phyloP scores from a whole-genome alignment of 2,329 filamentous ascomycete genomes.

The Fonsecaea erecta region DNA sequence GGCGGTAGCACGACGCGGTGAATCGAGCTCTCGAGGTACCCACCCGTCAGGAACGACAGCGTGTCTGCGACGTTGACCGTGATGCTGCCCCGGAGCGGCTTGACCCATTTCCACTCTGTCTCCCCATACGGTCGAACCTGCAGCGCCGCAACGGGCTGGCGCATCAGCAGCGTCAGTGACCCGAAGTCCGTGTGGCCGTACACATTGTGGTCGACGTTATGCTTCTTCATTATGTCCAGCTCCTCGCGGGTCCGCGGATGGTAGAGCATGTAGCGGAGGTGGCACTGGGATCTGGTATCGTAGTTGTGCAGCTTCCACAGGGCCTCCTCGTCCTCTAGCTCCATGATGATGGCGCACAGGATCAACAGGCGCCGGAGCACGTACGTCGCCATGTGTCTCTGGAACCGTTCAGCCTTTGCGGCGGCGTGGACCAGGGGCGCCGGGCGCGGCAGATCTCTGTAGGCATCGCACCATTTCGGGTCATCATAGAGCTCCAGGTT shows the following conservation, averaged over 20 bases:
- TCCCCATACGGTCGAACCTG: slow-evolving; percentile 56
- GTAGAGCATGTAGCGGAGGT: slow-evolving; percentile 66
- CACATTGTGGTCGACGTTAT: slow-evolving; percentile 51
- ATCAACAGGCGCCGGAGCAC: slow-evolving; percentile 53
- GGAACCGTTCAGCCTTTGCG: slow-evolving; percentile 44
- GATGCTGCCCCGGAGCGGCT: slow-evolving; percentile 52
- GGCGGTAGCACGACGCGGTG: slow-evolving; percentile 57
- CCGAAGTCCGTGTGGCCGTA: slow-evolving; percentile 60
- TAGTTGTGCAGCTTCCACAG: slow-evolving; percentile 57
- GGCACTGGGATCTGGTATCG: slow-evolving; percentile 60
- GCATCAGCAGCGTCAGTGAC: slow-evolving; percentile 60
- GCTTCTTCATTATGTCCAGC: slow-evolving; percentile 50
- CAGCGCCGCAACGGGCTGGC: slow-evolving; percentile 60
- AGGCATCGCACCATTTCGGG: slow-evolving; percentile 7
- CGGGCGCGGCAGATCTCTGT: background rate
- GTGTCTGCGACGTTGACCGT: slow-evolving; percentile 58
- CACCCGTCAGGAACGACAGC: slow-evolving; percentile 53
- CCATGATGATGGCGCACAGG: slow-evolving; percentile 63
- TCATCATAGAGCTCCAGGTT: slow-evolving; percentile 44
- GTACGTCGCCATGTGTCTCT: slow-evolving; percentile 59
- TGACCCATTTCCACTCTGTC: slow-evolving; percentile 54
- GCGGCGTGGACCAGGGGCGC: background rate
- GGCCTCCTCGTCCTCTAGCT: slow-evolving; percentile 45
- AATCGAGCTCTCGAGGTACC: slow-evolving; percentile 55
- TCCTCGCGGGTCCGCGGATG: slow-evolving; percentile 54